Base-by-base conservation (phyloP, 2,329 filamentous ascomycete genomes). In the Pseudogymnoascus sp. region DNA sequence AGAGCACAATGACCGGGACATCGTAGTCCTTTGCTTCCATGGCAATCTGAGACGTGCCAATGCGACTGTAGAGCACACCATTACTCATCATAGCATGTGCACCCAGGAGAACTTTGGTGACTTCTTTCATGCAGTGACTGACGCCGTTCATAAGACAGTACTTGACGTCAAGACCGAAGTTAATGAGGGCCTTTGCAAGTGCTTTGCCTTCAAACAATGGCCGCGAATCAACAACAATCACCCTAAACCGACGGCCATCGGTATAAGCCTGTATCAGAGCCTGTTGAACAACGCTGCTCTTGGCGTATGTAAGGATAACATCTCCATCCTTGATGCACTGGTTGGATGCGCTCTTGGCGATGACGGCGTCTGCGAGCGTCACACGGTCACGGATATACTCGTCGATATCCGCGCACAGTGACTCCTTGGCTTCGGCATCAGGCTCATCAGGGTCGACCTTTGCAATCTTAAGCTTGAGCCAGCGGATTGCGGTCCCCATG, bases 51-150 rank as follows among this genome's bases (percentile, higher is more conserved):
- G 90, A 91, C 3, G 92, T 96, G 64, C 94, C 94, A 8, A 91
- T 86, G 17, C 92, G 86, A 4, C 90, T 93, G 75, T 95, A 96
- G 68, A 99, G 82, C 35, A 90, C 84, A 6, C 94, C 94, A 74
- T 97, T 97, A 68, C 90, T 92, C 77, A 96, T 94, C 86, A 99
- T 94, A 39, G 91, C 90, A 73, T 97, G 92, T 4, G 92, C 92
- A 10, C 92, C 92, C 1, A 99, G 80, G 60, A 97, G 84, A 8
- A 94, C 86, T 60, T 73, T 73, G 25, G 71, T 72, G 0, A 84
- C 85, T 36, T 85, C 80, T 65, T 86, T 84, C 60, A 96, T 83
- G 48, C 89, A 87, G 67, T 90, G 86, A 59, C 86, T 85, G 62
- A 96, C 80, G 12, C 87, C 91, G 64, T 90, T 88, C 39, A 95